Percentiles rank a stretch among this genome's conserved stretches.
phyloP scores from a whole-genome alignment of 129 eudicot species.

The Artemisia argyi region DNA sequence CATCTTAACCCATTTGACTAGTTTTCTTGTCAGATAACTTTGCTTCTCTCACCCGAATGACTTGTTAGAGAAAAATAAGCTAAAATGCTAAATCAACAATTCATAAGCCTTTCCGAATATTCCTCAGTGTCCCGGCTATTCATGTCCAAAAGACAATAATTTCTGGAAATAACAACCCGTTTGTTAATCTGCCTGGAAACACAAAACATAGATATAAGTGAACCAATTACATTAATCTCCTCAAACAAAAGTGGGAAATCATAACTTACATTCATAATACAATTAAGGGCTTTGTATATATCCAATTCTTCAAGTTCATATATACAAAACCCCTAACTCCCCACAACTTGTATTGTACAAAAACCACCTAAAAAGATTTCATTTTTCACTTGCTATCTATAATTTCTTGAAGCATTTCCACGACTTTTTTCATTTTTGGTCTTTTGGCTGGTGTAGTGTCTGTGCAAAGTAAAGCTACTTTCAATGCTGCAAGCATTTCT shows the following conservation, averaged over 20 bases:
- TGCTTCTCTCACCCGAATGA: no score
- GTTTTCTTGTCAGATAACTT: background rate
- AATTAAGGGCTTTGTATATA: slow-evolving; percentile 28
- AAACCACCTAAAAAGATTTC: slow-evolving; percentile 18
- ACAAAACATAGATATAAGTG: background rate
- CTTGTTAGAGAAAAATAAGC: no score
- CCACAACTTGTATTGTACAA: slow-evolving; percentile 35
- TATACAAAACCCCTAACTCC: slow-evolving; percentile 29
- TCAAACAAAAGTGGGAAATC: slow-evolving; percentile 22
- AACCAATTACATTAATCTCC: slow-evolving; percentile 13
- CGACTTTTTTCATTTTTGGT: slow-evolving; percentile 92
- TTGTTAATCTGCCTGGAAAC: slow-evolving; percentile 20
- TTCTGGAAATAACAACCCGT: background rate
- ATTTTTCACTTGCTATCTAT: slow-evolving; percentile 39
- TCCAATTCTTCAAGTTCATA: slow-evolving; percentile 30
- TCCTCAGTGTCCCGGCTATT: background rate
- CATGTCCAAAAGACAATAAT: background rate
- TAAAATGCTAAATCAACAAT: no score
- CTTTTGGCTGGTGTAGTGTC: slow-evolving; percentile 91
- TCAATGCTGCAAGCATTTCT: slow-evolving; percentile 90
- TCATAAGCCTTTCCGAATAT: background rate
- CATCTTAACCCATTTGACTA: background rate
- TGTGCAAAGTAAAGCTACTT: slow-evolving; percentile 87
- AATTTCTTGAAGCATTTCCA: slow-evolving; percentile 91
- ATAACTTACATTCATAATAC: slow-evolving; percentile 37